phyloP scores from a whole-genome alignment of 139 green algal genomes.

The Coelastrella sp. region DNA sequence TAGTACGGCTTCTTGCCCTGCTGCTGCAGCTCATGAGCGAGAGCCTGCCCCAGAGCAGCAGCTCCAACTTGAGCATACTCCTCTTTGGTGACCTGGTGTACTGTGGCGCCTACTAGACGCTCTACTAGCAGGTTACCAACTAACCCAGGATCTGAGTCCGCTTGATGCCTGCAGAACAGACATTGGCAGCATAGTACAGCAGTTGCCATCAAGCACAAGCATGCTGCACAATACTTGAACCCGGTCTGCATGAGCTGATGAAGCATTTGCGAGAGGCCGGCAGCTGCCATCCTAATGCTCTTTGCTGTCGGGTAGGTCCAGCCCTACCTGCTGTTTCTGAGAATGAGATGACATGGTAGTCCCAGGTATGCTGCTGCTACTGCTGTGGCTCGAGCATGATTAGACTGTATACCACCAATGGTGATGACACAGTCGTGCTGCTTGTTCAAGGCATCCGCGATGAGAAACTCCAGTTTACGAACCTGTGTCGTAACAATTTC shows the following conservation, averaged over 20 bases:
- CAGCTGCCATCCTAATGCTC: too few species aligned
- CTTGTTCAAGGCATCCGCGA: constrained; percentile 78
- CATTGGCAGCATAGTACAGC: not conserved
- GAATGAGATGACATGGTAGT: constrained; percentile 88
- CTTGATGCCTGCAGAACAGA: not conserved
- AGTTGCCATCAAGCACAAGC: too few species aligned
- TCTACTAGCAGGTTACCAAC: constrained; percentile 94
- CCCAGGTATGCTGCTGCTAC: constrained; percentile 82
- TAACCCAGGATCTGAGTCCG: constrained; percentile 87
- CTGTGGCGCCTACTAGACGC: constrained; percentile 79
- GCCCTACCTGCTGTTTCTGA: constrained; percentile 74
- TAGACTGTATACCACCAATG: constrained; percentile 90
- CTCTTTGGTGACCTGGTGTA: constrained; percentile 89
- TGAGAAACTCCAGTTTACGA: constrained; percentile 96
- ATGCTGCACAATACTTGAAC: too few species aligned
- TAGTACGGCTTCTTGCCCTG: constrained; percentile 85
- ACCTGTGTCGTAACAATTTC: too few species aligned
- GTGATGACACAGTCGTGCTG: constrained; percentile 91
- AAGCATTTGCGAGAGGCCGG: too few species aligned
- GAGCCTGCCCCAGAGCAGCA: constrained; percentile 61
- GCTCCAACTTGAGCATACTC: constrained; percentile 86
- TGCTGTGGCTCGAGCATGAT: constrained; percentile 88
- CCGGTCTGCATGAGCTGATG: too few species aligned
- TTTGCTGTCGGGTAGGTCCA: too few species aligned
- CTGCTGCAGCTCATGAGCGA: constrained; percentile 71